These are phyloP conservation scores for Fraxinus nigra DNA, from an alignment of 305 asterid genomes.

Conservation along the genomic window DNA sequence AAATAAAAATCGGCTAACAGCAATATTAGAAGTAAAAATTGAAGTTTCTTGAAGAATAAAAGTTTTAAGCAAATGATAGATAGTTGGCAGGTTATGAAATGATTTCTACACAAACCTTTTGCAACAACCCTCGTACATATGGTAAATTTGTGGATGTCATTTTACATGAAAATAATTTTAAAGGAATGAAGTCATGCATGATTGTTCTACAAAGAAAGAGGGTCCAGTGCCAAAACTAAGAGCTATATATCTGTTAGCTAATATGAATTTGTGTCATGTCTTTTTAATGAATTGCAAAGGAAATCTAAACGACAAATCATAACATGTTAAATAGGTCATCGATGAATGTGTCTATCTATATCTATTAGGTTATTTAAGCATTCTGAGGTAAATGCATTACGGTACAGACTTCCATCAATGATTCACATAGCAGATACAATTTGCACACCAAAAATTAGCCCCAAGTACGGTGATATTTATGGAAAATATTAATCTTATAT, in stretches of 20 bases:
- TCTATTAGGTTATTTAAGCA: not conserved
- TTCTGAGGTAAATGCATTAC: not conserved
- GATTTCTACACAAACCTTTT: not conserved
- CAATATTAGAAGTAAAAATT: not conserved
- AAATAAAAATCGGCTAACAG: slow-evolving; percentile 4
- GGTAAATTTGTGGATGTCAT: not conserved
- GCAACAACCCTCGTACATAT: not conserved
- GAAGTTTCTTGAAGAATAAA: not conserved
- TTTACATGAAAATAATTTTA: not conserved
- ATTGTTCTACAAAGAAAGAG: not conserved
- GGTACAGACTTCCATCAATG: not conserved
- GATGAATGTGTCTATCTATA: not conserved
- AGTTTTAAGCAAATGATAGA: not conserved
- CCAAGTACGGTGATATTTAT: not conserved
- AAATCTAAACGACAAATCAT: not conserved
- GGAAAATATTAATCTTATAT: not conserved
- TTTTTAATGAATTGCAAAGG: not conserved
- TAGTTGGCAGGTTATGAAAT: not conserved
- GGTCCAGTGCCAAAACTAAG: not conserved
- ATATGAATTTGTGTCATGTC: not conserved
- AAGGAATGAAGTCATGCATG: not conserved
- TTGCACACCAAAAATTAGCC: not conserved
- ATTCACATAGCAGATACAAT: not conserved
- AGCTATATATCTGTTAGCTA: not conserved
- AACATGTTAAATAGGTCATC: not conserved